Evolutionary conservation across 768 basidiomycete genomes (phyloP).

Genomic region (Chalciporus sphaerocephalus): DNA sequence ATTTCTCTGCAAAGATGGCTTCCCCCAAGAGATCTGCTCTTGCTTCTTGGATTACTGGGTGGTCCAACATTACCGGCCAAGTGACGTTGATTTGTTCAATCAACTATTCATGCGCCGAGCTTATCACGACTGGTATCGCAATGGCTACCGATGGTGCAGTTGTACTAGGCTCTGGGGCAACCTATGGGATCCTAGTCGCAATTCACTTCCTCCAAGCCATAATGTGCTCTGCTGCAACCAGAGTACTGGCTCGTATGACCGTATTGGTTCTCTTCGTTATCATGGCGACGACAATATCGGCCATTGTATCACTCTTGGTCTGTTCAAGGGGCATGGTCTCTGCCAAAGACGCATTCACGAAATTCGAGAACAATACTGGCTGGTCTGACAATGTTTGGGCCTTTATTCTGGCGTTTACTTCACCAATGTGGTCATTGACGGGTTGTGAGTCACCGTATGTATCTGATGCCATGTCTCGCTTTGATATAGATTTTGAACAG

Average conservation of each 20-base stretch:
- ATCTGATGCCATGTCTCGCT: neutral
- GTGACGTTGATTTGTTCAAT: constrained; percentile 26
- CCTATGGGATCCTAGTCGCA: constrained; percentile 19
- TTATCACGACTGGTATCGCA: constrained; percentile 18
- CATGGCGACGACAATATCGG: constrained; percentile 16
- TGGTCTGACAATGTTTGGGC: constrained; percentile 24
- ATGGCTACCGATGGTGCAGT: constrained; percentile 22
- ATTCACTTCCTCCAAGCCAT: constrained; percentile 19
- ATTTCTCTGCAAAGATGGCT: constrained; percentile 28
- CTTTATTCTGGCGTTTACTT: constrained; percentile 25
- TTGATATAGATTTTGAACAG: neutral
- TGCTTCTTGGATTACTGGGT: constrained; percentile 28
- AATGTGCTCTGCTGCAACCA: constrained; percentile 22
- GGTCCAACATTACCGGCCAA: constrained; percentile 27
- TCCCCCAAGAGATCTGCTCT: constrained; percentile 22
- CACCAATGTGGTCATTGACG: constrained; percentile 24
- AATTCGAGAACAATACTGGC: constrained; percentile 26
- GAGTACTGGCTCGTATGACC: constrained; percentile 22
- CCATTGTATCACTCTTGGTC: constrained; percentile 14
- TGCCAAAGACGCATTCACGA: constrained; percentile 17
- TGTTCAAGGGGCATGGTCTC: constrained; percentile 17
- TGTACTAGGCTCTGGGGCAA: constrained; percentile 17
- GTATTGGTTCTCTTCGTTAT: constrained; percentile 14
- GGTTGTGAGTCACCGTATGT: constrained; percentile 18
- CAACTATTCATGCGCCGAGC: constrained; percentile 17